Evolutionary conservation across 2,329 filamentous ascomycete species (phyloP), one percentile per base, ranked within the genome.

Genomic region (Trichoderma koningii): DNA sequence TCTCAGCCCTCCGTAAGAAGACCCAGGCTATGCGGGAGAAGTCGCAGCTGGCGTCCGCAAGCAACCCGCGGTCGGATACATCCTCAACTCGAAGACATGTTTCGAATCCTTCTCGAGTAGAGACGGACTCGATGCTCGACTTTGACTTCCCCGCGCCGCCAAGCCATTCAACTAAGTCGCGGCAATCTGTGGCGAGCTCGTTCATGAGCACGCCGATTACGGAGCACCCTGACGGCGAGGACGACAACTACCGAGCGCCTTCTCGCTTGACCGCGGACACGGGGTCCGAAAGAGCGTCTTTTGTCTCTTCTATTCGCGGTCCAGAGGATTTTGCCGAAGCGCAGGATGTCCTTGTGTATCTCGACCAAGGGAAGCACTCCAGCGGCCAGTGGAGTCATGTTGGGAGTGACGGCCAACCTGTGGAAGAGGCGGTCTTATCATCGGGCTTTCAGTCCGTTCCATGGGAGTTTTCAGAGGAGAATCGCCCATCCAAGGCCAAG

Each of bases 1-100:
- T 87, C 4, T 81, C 84, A 2, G 85, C 85, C 3, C 77, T 87
- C 48, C 79, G 85, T 9, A 79, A 82, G 69, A 85, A 85, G 76
- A 78, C 83, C n/a, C 80, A 83, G 3, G 76, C 77, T n/a, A 84
- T 85, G 80, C 81, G 82, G 2, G 68, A 79, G 67, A 79, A 77
- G 3, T 75, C 80, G 7, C 63, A 57, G 41, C n/a, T 59, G 28
- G 59, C 45, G 10, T 26, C 60, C 6, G 30, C 65, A 38, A 21
- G 15, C 7, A 12, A 38, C 65, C 59, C 47, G 14, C 42, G 30
- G 17, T 23, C 14, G 10, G 59, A 63, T 1, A 28, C 56, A 1
- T 59, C 64, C 47, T 48, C 9, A 19, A 63, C 67, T 1, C 70
- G 69, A 52, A 69, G 71, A 1, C 74, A 73, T 30, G 61, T 68